A percentile compares a stretch with the other conserved stretches of the same genome.
Evolutionary conservation across 2,329 filamentous ascomycete genomes (phyloP).

Genomic region (Claviceps maximensis): DNA sequence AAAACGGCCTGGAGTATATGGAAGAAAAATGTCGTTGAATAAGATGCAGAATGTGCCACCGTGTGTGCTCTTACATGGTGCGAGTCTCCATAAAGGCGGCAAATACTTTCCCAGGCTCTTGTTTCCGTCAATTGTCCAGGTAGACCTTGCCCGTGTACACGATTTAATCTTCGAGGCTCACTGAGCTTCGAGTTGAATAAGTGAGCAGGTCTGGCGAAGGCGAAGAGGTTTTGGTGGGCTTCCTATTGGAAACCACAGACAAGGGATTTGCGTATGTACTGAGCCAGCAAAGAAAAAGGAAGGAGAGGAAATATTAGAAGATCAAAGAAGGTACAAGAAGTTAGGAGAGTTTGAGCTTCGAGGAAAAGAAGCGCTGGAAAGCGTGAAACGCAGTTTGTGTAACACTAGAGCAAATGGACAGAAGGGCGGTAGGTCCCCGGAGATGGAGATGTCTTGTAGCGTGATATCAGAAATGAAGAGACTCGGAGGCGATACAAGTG

Average conservation of each 20-base stretch:
- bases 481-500: slow-evolving; percentile 5
- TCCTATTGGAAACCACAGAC: not conserved
- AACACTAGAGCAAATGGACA: slow-evolving; percentile 10
- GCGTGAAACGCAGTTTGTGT: slow-evolving; percentile 15
- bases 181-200: not conserved
- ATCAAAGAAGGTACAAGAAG: not conserved
- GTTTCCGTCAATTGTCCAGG: not conserved
- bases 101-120: not conserved
- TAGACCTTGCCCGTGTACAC: not conserved
- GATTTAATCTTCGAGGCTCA: not conserved
- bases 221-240: not conserved
- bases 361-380: slow-evolving; percentile 9
- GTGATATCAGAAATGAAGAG: slow-evolving; percentile 5
- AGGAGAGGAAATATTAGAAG: not conserved
- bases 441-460: not conserved
- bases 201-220: not conserved
- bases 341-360: slow-evolving; percentile 3
- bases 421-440: slow-evolving; percentile 3
- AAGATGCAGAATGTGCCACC: not conserved
- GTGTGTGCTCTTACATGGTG: slow-evolving; percentile 9
- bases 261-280: not conserved
- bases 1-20: not conserved
- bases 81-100: not conserved
- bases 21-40: not conserved
- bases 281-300: not conserved